Base-by-base conservation (phyloP, 148 eudicot genomes). In the Drosera capensis region DNA sequence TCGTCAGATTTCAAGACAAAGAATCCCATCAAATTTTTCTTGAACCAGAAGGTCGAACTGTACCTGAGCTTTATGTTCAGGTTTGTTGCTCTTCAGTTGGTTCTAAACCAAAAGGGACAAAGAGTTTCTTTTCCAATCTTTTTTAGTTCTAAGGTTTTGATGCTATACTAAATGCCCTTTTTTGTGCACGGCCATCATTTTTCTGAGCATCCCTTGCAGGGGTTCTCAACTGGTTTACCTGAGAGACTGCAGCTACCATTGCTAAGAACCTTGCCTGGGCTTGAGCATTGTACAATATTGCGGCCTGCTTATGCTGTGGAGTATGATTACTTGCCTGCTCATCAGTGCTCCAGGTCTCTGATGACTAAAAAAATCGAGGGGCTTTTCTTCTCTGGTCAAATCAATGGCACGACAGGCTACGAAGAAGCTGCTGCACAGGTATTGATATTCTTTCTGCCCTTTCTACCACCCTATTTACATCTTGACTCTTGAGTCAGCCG, bases 401-500 rank as follows among this genome's bases (percentile, higher is more conserved):
- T 90, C 48, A 90, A 90, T 58, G 99, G 95, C 55, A 90, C 99
- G 57, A 90, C 99, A 25, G 99, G 99, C 52, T 90, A 90, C 41
- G 99, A 90, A 70, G 99, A 90, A 74, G 99, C 99, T 61, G 95
- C 99, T 50, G 85, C 99, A 5, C 99, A 90, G 99, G 99, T 90
- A 17, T 19, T 20, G n/a, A 6, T 7, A 34, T 20, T 4, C 23
- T 41, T 8, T 66, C 46, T 30, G 29, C 31, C 25, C 19, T 24
- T 7, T 42, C 16, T 42, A 1, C 3, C 48, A 7, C 35, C 35
- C 14, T 48, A 14, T 24, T 41, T 43, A 34, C n/a, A n/a, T n/a
- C n/a, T n/a, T n/a, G n/a, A n/a, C n/a, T n/a, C n/a, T n/a, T n/a
- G n/a, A n/a, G n/a, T n/a, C n/a, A n/a, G n/a, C n/a, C n/a, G n/a